phyloP scores from a whole-genome alignment of 2,329 filamentous ascomycete genomes.

The Alternaria sp. region DNA sequence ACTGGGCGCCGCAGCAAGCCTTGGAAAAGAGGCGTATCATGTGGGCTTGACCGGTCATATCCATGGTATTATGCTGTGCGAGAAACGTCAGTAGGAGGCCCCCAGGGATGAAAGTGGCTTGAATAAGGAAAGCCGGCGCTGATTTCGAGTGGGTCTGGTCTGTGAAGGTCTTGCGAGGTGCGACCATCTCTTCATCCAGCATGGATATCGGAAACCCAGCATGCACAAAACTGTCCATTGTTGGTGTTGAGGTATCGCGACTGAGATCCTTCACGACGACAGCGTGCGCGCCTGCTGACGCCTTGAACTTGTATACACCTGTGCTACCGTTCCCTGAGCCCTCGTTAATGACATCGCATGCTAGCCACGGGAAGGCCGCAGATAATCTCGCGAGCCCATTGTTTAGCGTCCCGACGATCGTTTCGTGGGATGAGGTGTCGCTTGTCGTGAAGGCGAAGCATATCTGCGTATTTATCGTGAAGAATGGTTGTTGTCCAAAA shows the following conservation, averaged over 20 bases:
- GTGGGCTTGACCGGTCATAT: too few relatives aligned
- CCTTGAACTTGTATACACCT: background rate
- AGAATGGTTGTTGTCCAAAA: background rate
- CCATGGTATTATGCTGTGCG: background rate
- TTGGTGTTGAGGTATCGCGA: background rate
- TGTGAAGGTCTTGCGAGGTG: background rate
- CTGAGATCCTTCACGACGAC: background rate
- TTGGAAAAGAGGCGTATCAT: too few relatives aligned
- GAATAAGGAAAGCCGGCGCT: background rate
- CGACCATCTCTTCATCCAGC: background rate
- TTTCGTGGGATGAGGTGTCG: too few relatives aligned
- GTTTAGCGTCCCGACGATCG: too few relatives aligned
- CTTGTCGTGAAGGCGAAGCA: too few relatives aligned
- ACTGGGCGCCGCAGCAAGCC: too few relatives aligned
- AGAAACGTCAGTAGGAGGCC: background rate
- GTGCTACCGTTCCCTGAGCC: background rate
- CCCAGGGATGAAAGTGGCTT: background rate
- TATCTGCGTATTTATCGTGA: too few relatives aligned
- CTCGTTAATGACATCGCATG: background rate
- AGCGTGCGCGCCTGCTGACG: background rate
- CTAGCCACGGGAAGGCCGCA: background rate
- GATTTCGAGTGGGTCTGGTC: background rate
- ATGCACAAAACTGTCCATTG: background rate
- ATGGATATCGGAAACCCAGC: background rate
- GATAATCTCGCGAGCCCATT: background rate